A percentile compares a stretch with the other conserved stretches of the same genome.
Evolutionary conservation across 495 filamentous ascomycete genomes (phyloP).

Genomic region (Sordaria brevicollis): DNA sequence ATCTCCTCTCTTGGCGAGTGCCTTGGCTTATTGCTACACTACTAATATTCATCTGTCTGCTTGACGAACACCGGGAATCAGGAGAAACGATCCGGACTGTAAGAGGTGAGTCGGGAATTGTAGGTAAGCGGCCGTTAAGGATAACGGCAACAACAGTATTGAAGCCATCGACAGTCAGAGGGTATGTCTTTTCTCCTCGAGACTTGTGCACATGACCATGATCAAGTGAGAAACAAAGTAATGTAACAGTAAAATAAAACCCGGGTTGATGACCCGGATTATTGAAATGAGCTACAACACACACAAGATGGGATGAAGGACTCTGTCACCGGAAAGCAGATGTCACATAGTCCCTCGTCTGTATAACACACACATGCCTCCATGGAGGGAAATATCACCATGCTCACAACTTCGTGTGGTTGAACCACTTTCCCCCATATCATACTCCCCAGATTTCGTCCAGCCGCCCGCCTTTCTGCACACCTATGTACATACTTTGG

Average conservation of each 20-base stretch:
- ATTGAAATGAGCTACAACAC: not conserved
- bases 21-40: not conserved
- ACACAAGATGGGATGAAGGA: not conserved
- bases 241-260: not conserved
- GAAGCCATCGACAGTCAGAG: not conserved
- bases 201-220: not conserved
- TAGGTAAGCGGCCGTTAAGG: not conserved
- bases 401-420: too few species aligned
- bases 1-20: not conserved
- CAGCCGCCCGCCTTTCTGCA: too few species aligned
- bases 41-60: not conserved
- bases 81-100: not conserved
- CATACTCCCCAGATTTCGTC: too few species aligned
- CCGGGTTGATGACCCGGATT: not conserved
- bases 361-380: too few species aligned
- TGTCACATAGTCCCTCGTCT: not conserved
- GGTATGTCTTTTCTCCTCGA: slow-evolving; percentile 1
- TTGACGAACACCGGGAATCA: not conserved
- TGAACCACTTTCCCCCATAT: too few species aligned
- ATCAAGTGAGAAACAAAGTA: not conserved
- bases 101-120: not conserved
- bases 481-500: too few species aligned
- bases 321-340: not conserved
- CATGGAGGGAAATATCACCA: too few species aligned
- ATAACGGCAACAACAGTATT: not conserved